Evolutionary conservation across 2,329 filamentous ascomycete genomes (phyloP), one percentile per base, ranked within the genome.

Genomic region (Tolypocladium inflatum): DNA sequence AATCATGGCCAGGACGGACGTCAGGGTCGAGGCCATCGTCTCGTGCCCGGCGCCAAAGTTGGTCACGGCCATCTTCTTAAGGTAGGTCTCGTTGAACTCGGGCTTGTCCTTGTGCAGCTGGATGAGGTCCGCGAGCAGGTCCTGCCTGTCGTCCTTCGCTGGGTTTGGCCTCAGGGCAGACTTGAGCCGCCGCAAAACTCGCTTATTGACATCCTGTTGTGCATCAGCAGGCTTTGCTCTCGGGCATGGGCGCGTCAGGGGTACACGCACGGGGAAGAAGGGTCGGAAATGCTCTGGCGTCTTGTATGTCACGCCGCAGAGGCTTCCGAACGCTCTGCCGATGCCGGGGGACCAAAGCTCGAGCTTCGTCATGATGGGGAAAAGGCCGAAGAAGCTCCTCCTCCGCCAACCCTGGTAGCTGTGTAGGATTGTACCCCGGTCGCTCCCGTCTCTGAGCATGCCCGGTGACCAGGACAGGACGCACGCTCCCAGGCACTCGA

Each of bases 31-130:
- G 13, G 78, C 78, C 70, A 81, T 73, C 0, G 80, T 82, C 63
- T 82, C 80, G 59, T 82, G 80, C 0, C 80, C 80, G 1, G 80
- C 80, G 13, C 80, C 80, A 62, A 82, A 82, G 61, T 82, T 82
- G 2, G 80, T 81, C 2, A 80, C 71, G 2, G 77, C 78, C 71
- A 82, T 78, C 35, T 79, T 77, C 3, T 76, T 74, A 11, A 82
- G 71, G 56, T 82, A 81, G 0, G 63, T 66, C 33, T 78, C 74
- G 0, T 65, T 76, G 59, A 82, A 81, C 7, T 74, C 74, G 0
- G 78, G 74, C 23, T 73, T 76, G 5, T 73, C 67, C 17, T 69
- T 67, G 63, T 81, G 76, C 0, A 82, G 67, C 30, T 71, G 67
- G 17, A 82, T 75, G 1, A 82, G 63, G 58, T 81, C 79, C 2